These are phyloP conservation scores for Fusarium verrucosum DNA, from an alignment of 2,329 filamentous ascomycete species.

Conservation along the genomic window DNA sequence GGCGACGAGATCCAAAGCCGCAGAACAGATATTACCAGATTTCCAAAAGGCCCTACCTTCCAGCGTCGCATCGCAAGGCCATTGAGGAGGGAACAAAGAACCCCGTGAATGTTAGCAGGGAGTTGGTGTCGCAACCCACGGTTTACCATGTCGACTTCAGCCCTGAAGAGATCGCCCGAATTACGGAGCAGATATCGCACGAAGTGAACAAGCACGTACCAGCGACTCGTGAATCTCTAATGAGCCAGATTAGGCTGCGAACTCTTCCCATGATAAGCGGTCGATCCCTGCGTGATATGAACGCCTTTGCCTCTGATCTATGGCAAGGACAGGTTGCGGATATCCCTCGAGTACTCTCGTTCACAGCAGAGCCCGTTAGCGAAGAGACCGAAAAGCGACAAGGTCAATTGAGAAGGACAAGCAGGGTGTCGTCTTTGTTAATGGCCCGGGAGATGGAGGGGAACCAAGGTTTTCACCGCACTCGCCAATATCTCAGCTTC, in stretches of 20 bases:
- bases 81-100: constrained; percentile 41
- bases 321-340: constrained; percentile 31
- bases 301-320: constrained; percentile 41
- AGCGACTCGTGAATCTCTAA: constrained; percentile 34
- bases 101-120: background rate
- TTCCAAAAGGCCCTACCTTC: constrained; percentile 41
- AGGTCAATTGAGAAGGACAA: constrained; percentile 18
- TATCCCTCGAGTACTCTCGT: constrained; percentile 40
- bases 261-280: background rate
- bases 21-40: constrained; percentile 29
- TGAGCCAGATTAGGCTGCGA: constrained; percentile 1
- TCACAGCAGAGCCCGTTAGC: constrained; percentile 24
- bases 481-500: constrained; percentile 56
- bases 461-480: constrained; percentile 54
- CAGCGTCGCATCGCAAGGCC: constrained; percentile 40
- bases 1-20: constrained; percentile 20
- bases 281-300: constrained; percentile 15
- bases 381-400: constrained; percentile 20
- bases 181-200: constrained; percentile 37
- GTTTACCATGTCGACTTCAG: constrained; percentile 60
- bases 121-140: constrained; percentile 11
- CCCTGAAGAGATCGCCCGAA: constrained; percentile 48
- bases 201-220: constrained; percentile 23
- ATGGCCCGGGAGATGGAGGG: constrained; percentile 61
- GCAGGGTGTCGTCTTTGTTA: constrained; percentile 54